phyloP scores from a whole-genome alignment of 352 stramenopile species.

The Phytophthora syringae region DNA sequence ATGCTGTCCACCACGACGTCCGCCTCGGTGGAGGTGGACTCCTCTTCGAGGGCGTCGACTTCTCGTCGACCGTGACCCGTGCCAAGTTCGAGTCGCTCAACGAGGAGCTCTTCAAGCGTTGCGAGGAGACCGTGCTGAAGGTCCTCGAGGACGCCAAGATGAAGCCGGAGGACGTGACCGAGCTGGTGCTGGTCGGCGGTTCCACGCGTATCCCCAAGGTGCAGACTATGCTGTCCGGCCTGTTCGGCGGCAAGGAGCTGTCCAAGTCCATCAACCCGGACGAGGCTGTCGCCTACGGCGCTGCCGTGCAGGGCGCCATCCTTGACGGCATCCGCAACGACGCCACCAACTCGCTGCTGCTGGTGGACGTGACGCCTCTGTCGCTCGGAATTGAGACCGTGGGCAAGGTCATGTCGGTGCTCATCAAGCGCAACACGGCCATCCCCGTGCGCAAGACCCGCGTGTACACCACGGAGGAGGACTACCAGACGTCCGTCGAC shows the following conservation, averaged over 20 bases:
- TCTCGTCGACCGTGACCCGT: conserved; percentile 93
- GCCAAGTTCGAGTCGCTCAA: conserved; percentile 93
- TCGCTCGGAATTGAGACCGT: conserved; percentile 90
- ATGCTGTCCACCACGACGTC: conserved; percentile 94
- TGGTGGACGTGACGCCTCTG: conserved; percentile 92
- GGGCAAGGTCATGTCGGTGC: conserved; percentile 88
- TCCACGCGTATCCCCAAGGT: conserved; percentile 73
- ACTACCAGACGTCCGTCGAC: conserved; percentile 87
- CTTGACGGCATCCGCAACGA: conserved; percentile 73
- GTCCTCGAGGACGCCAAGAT: conserved; percentile 71
- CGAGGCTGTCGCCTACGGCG: conserved; percentile 83
- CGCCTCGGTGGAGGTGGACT: conserved; percentile 95
- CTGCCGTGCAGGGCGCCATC: conserved; percentile 70
- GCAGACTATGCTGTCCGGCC: conserved; percentile 59
- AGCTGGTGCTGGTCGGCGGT: conserved; percentile 64
- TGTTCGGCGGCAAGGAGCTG: conserved; percentile 70
- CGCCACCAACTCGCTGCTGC: conserved; percentile 86
- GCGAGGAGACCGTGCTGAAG: conserved; percentile 83
- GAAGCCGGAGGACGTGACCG: conserved; percentile 67
- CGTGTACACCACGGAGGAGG: conserved; percentile 75
- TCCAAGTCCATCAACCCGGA: conserved; percentile 83
- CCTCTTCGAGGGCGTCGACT: conserved; percentile 96
- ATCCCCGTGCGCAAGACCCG: conserved; percentile 87
- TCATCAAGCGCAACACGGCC: conserved; percentile 91
- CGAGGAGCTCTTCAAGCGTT: conserved; percentile 84